These are phyloP conservation scores for Neurospora sp. DNA, from an alignment of 2,329 filamentous ascomycete genomes.

Conservation along the genomic window DNA sequence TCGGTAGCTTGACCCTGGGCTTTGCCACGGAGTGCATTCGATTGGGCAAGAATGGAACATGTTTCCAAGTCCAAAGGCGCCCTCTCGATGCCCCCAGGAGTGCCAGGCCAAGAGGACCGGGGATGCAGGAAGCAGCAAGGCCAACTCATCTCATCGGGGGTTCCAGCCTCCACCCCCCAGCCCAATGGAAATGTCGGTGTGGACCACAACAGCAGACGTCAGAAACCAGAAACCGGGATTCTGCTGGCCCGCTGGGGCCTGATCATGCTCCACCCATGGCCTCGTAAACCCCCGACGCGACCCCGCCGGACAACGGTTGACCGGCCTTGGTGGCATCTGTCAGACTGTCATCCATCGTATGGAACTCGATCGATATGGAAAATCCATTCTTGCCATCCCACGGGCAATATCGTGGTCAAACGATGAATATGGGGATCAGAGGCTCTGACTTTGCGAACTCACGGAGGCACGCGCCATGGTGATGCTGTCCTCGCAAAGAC, in stretches of 20 bases:
- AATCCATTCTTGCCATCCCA: neutral
- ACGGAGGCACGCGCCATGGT: neutral
- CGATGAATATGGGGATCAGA: neutral
- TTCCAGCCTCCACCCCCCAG: constrained; percentile 12
- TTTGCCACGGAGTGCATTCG: neutral
- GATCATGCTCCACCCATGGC: constrained; percentile 8
- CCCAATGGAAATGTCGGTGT: constrained; percentile 19
- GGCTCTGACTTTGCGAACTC: neutral
- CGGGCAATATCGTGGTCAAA: neutral
- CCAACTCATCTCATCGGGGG: constrained; percentile 10
- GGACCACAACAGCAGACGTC: constrained; percentile 6
- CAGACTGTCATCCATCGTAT: neutral
- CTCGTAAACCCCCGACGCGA: constrained; percentile 1
- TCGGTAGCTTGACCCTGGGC: neutral
- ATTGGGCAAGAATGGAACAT: constrained; percentile 3
- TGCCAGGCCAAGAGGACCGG: constrained; percentile 10
- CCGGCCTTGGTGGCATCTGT: neutral
- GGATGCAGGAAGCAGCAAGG: constrained; percentile 9
- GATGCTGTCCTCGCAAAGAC: neutral
- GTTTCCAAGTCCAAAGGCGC: neutral
- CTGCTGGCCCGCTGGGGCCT: neutral
- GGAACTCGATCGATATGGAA: neutral
- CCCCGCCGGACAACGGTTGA: neutral
- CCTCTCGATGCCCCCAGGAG: neutral
- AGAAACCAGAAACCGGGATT: neutral